Conservation (phyloP, 1,284 basidiomycete genomes). For the Trichosporon asahii region DNA sequence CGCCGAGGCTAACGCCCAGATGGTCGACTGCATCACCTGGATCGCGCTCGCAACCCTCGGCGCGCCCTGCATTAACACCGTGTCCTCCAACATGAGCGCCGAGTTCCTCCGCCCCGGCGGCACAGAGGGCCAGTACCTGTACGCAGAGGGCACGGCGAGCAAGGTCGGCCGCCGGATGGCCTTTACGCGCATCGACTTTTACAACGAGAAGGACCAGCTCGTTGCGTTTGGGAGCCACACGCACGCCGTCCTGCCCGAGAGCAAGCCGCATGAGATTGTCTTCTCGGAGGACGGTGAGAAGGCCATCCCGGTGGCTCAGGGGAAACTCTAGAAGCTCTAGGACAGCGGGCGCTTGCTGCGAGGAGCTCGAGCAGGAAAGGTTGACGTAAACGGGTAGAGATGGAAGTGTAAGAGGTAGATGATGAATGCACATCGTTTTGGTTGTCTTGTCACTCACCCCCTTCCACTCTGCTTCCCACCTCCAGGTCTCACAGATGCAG, state of each 20-base stretch:
- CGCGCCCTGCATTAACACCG: slow-evolving; percentile 9
- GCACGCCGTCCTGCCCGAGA: slow-evolving; percentile 5
- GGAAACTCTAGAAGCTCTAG: slow-evolving; percentile 10
- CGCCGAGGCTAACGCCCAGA: slow-evolving; percentile 16
- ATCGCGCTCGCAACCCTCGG: slow-evolving; percentile 18
- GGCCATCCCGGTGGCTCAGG: slow-evolving; percentile 12
- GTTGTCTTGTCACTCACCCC: too few species aligned
- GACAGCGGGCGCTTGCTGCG: too few species aligned
- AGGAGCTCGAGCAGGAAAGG: too few species aligned
- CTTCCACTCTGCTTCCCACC: too few species aligned
- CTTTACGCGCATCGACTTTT: slow-evolving; percentile 20
- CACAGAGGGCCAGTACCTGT: slow-evolving; percentile 14
- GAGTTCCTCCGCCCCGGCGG: slow-evolving; percentile 22
- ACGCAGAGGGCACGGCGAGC: slow-evolving; percentile 9
- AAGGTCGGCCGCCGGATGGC: slow-evolving; percentile 19
- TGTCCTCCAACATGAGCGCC: slow-evolving; percentile 19
- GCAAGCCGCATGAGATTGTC: slow-evolving; percentile 3
- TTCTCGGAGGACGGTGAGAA: slow-evolving; percentile 15
- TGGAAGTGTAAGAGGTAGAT: neutral
- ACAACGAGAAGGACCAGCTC: slow-evolving; percentile 15
- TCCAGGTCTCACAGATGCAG: neutral
- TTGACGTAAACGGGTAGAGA: neutral
- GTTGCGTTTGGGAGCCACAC: slow-evolving; percentile 20
- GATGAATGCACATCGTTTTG: neutral
- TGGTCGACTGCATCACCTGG: slow-evolving; percentile 23